These are phyloP conservation scores for Penicillium simplicissimum DNA, from an alignment of 495 filamentous ascomycete genomes.

Conservation along the genomic window DNA sequence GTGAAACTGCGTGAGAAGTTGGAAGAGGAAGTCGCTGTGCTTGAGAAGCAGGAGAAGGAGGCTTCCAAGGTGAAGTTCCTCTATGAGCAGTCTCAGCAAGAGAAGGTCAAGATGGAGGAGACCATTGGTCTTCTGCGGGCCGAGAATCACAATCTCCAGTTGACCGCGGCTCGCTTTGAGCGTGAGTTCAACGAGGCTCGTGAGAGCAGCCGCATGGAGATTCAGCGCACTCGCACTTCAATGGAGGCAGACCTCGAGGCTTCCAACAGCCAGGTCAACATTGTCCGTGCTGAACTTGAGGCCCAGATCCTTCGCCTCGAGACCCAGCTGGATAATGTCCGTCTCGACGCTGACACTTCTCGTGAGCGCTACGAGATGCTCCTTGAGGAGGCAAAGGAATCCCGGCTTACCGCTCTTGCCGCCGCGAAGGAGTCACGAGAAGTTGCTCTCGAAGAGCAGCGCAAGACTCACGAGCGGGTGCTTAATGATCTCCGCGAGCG, in stretches of 20 bases:
- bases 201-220: slow-evolving; percentile 71
- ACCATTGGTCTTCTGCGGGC: slow-evolving; percentile 62
- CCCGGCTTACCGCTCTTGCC: slow-evolving; percentile 50
- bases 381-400: slow-evolving; percentile 69
- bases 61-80: slow-evolving; percentile 56
- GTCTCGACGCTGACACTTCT: slow-evolving; percentile 70
- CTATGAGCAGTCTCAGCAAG: slow-evolving; percentile 55
- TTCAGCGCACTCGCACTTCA: slow-evolving; percentile 73
- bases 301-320: slow-evolving; percentile 67
- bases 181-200: slow-evolving; percentile 81
- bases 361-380: slow-evolving; percentile 73
- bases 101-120: slow-evolving; percentile 62
- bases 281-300: slow-evolving; percentile 75
- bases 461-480: slow-evolving; percentile 69
- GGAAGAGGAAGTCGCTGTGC: slow-evolving; percentile 71
- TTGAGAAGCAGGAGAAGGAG: slow-evolving; percentile 76
- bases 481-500: slow-evolving; percentile 61
- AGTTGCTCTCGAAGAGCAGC: slow-evolving; percentile 65
- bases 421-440: slow-evolving; percentile 62
- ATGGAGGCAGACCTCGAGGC: slow-evolving; percentile 78
- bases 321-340: slow-evolving; percentile 67
- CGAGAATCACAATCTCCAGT: slow-evolving; percentile 66
- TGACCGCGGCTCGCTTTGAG: slow-evolving; percentile 66
- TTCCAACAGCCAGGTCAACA: slow-evolving; percentile 79
- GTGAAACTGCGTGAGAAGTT: slow-evolving; percentile 74